These are phyloP conservation scores for Scheffersomyces insectosa DNA, from an alignment of 1,139 yeast species.

Conservation along the genomic window DNA sequence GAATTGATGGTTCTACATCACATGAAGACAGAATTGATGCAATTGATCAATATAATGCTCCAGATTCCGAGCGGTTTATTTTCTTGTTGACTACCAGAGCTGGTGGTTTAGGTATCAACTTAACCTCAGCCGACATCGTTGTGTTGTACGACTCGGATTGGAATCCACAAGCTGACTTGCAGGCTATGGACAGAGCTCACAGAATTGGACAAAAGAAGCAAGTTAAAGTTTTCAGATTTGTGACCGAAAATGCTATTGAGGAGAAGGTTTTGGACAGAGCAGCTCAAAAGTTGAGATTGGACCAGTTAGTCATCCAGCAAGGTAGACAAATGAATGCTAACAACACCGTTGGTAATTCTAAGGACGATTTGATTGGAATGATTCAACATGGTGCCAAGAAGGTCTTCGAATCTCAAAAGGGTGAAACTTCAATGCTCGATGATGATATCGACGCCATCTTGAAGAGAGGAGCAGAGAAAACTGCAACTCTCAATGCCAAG, in stretches of 20 bases:
- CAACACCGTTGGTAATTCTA: constrained; percentile 53
- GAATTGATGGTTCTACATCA: constrained; percentile 93
- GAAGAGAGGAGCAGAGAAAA: constrained; percentile 76
- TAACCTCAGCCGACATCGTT: constrained; percentile 91
- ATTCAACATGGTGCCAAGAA: constrained; percentile 96
- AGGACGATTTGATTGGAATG: constrained; percentile 90
- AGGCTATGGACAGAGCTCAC: constrained; percentile 99
- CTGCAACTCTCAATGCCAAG: constrained; percentile 62
- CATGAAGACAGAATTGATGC: constrained; percentile 93
- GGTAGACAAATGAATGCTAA: constrained; percentile 60
- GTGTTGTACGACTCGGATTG: constrained; percentile 92
- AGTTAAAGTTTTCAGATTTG: constrained; percentile 87
- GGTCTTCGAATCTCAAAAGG: constrained; percentile 60
- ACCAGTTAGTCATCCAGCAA: constrained; percentile 94
- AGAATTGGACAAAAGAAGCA: constrained; percentile 97
- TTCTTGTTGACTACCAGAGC: constrained; percentile 94
- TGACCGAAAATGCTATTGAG: constrained; percentile 94
- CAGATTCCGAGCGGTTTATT: constrained; percentile 78
- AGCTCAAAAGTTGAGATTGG: constrained; percentile 87
- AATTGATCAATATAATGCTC: constrained; percentile 86
- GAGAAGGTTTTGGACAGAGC: constrained; percentile 96
- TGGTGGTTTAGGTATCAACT: constrained; percentile 96
- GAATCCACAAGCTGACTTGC: constrained; percentile 99
- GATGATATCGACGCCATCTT: constrained; percentile 82
- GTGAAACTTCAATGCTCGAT: constrained; percentile 44